Evolutionary conservation across 768 basidiomycete species (phyloP).

Genomic region (Amanita jacksonii): DNA sequence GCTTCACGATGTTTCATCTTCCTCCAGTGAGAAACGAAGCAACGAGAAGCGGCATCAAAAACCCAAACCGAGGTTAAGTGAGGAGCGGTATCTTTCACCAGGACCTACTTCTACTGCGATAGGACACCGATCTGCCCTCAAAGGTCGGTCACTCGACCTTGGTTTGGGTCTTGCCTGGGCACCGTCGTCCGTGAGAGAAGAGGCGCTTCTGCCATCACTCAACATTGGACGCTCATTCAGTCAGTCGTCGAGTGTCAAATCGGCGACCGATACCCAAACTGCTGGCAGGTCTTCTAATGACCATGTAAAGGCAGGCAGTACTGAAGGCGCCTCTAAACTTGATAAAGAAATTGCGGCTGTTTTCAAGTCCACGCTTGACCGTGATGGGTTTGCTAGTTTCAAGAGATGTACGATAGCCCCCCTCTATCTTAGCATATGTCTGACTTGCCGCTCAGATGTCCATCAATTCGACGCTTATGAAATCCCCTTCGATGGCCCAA

Average conservation of each 20-base stretch:
- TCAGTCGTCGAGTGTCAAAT: constrained; percentile 20
- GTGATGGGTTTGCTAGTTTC: constrained; percentile 37
- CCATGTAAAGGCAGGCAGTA: constrained; percentile 12
- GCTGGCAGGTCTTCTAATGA: constrained; percentile 1
- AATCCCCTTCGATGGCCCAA: constrained; percentile 68
- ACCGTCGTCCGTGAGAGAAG: constrained; percentile 55
- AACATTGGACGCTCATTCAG: constrained; percentile 24
- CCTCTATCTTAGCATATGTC: constrained; percentile 8
- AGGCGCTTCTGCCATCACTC: constrained; percentile 47
- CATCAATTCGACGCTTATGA: constrained; percentile 65
- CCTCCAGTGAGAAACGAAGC: constrained; percentile 20
- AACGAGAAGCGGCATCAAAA: constrained; percentile 17
- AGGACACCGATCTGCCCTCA: constrained; percentile 37
- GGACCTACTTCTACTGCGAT: constrained; percentile 21
- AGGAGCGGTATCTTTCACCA: constrained; percentile 25
- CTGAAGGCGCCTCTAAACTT: constrained; percentile 25
- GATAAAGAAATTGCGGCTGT: constrained; percentile 39
- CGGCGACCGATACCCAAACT: constrained; percentile 10
- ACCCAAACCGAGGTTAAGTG: constrained; percentile 15
- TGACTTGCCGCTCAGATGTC: constrained; percentile 39
- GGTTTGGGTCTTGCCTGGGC: constrained; percentile 67
- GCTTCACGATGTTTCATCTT: constrained; percentile 16
- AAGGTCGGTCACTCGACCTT: constrained; percentile 66
- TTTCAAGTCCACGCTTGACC: constrained; percentile 37
- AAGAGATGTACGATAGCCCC: constrained; percentile 50